phyloP scores from a whole-genome alignment of 768 basidiomycete species.

The Lactifluus rugatus region DNA sequence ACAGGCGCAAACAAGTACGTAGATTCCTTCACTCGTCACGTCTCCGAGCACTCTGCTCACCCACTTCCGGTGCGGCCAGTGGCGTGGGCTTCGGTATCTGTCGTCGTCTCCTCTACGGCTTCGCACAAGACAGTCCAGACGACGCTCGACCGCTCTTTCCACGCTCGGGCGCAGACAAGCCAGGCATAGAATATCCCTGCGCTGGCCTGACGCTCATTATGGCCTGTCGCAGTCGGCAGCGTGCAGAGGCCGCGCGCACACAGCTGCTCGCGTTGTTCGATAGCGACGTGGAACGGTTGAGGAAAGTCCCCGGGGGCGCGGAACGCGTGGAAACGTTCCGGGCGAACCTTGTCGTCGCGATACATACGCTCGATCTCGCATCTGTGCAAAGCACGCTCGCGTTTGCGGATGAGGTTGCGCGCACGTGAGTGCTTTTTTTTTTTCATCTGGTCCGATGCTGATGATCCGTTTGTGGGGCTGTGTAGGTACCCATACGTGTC shows the following conservation, averaged over 20 bases:
- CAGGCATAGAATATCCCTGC: constrained; percentile 26
- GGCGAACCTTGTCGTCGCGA: constrained; percentile 47
- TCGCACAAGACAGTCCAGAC: constrained; percentile 41
- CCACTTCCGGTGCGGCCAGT: constrained; percentile 29
- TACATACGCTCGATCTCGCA: constrained; percentile 57
- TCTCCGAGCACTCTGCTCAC: background rate
- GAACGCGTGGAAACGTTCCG: constrained; percentile 50
- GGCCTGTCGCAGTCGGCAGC: constrained; percentile 62
- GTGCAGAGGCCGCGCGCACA: constrained; percentile 52
- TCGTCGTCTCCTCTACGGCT: constrained; percentile 61
- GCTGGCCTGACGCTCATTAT: constrained; percentile 64
- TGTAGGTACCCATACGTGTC: constrained; percentile 71
- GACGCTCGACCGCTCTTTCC: constrained; percentile 42
- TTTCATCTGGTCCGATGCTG: background rate
- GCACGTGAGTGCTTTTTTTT: constrained; percentile 36
- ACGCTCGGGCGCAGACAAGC: constrained; percentile 20
- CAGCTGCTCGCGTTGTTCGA: constrained; percentile 48
- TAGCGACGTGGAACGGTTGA: constrained; percentile 35
- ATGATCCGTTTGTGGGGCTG: background rate
- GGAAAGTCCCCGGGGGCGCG: constrained; percentile 31
- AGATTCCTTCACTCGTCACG: background rate
- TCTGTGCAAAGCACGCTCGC: constrained; percentile 47
- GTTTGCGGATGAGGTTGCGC: constrained; percentile 46
- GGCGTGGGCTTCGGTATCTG: constrained; percentile 82
- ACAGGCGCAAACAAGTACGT: constrained; percentile 32